Percentiles rank a stretch among this genome's conserved stretches.
These are phyloP conservation scores for Aphanomyces euteiches DNA, from an alignment of 352 stramenopile species.

Conservation along the genomic window DNA sequence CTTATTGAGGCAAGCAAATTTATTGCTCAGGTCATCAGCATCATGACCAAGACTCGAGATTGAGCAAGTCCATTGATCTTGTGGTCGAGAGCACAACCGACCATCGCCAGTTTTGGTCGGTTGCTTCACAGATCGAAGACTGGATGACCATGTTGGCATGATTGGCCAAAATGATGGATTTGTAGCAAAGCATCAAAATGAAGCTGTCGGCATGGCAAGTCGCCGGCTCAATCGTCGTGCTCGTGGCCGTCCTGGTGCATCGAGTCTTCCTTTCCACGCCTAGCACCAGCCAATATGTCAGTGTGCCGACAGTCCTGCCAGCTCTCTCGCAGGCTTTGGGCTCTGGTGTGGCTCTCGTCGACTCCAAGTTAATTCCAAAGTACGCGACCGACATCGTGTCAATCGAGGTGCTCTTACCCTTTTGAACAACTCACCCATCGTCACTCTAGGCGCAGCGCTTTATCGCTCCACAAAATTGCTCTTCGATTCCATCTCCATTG, in stretches of 20 bases:
- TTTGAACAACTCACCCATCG: neutral
- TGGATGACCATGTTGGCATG: no score
- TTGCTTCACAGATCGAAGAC: no score
- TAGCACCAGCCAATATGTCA: neutral
- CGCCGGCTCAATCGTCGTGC: neutral
- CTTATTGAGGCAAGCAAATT: no score
- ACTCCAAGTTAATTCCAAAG: constrained; percentile 8
- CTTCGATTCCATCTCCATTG: no score
- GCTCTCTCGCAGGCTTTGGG: neutral
- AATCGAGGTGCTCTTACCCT: constrained; percentile 1
- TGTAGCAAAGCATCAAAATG: neutral
- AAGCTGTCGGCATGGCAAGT: neutral
- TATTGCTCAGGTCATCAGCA: no score
- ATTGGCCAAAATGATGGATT: no score
- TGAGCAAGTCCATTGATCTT: no score
- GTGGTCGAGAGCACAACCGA: no score
- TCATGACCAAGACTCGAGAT: no score
- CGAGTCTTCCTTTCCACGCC: neutral
- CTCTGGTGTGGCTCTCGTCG: constrained; percentile 7
- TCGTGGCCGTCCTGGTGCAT: neutral
- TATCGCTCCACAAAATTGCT: neutral
- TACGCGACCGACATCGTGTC: constrained; percentile 3
- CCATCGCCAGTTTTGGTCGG: no score
- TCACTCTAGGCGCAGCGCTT: constrained; percentile 11
- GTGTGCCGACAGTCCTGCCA: neutral